Conservation (phyloP, 345 rosid genomes). For the Viola odorata region DNA sequence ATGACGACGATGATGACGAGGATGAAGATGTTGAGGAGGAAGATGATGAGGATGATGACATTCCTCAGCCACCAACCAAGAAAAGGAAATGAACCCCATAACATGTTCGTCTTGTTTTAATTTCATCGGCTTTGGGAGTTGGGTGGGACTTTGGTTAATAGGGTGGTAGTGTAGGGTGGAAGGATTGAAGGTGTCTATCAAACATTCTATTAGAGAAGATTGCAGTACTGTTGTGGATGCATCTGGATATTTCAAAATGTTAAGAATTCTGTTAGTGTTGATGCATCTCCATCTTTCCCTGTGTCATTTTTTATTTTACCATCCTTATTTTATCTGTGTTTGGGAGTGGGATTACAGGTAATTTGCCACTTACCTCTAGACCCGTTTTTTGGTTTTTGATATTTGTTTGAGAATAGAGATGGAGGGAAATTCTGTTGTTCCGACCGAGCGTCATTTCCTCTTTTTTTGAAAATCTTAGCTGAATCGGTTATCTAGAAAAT, state of each 20-base stretch:
- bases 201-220: conserved; percentile 13
- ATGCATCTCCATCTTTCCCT: not conserved
- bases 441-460: no score
- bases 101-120: not conserved
- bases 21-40: conserved; percentile 43
- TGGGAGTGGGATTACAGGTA: not conserved
- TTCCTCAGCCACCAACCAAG: conserved; percentile 54
- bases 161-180: conserved; percentile 4
- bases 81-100: conserved; percentile 40
- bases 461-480: no score
- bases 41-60: conserved; percentile 36
- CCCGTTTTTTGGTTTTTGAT: no score
- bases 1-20: conserved; percentile 24
- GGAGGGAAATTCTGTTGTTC: no score
- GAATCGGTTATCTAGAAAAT: no score
- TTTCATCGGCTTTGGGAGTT: not conserved
- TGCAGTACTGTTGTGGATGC: conserved; percentile 6
- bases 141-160: not conserved
- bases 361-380: no score
- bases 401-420: no score
- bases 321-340: not conserved
- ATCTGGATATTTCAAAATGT: conserved; percentile 1
- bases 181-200: conserved; percentile 9
- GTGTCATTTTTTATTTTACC: not conserved
- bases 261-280: not conserved